These are phyloP conservation scores for Termitomyces sp. DNA, from an alignment of 768 basidiomycete species.

Conservation along the genomic window DNA sequence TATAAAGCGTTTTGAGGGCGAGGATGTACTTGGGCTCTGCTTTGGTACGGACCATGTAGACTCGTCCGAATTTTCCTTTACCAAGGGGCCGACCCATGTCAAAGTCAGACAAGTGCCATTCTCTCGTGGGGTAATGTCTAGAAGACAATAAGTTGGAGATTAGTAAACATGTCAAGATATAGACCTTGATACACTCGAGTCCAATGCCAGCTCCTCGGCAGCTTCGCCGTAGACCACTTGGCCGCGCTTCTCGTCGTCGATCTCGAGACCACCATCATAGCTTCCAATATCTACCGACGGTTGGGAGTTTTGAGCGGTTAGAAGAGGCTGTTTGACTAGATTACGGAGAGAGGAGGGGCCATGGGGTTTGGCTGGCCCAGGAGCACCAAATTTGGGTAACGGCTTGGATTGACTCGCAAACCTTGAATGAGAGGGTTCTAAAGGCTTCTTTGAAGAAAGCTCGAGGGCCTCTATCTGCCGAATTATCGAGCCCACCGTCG, in stretches of 20 bases:
- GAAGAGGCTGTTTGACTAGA: constrained; percentile 17
- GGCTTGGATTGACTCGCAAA: constrained; percentile 62
- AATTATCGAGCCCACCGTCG: constrained; percentile 54
- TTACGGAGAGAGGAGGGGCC: constrained; percentile 39
- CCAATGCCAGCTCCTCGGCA: constrained; percentile 75
- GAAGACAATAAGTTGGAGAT: not conserved
- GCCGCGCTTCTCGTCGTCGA: constrained; percentile 79
- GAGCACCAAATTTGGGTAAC: constrained; percentile 68
- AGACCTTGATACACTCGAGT: constrained; percentile 71
- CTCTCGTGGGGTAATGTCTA: constrained; percentile 69
- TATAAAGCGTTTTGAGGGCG: constrained; percentile 95
- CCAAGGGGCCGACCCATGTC: constrained; percentile 95
- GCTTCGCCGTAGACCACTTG: constrained; percentile 71
- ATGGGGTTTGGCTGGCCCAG: constrained; percentile 27
- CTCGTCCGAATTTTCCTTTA: constrained; percentile 98
- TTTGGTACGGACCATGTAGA: constrained; percentile 97
- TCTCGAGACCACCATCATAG: constrained; percentile 97
- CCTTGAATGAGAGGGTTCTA: constrained; percentile 36
- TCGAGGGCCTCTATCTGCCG: constrained; percentile 68
- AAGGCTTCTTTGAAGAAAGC: constrained; percentile 47
- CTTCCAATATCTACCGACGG: constrained; percentile 68
- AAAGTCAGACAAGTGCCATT: constrained; percentile 82
- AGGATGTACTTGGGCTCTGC: constrained; percentile 85
- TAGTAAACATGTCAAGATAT: not conserved
- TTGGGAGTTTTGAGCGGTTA: constrained; percentile 21